Evolutionary conservation across 768 basidiomycete genomes (phyloP).

Genomic region (Lactifluus volemus): DNA sequence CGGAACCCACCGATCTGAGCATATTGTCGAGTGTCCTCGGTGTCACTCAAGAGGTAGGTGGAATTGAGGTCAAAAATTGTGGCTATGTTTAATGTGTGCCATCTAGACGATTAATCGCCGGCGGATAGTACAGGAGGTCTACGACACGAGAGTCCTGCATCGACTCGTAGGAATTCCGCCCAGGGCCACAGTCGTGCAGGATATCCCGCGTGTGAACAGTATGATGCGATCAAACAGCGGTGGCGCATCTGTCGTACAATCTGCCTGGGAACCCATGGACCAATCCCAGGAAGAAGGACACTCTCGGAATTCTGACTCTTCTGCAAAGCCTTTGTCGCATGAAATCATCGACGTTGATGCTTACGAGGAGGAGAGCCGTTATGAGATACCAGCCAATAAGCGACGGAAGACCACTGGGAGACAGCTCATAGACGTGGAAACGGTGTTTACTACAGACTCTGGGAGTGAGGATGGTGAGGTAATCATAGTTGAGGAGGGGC

Average conservation of each 20-base stretch:
- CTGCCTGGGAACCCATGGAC: slow-evolving; percentile 37
- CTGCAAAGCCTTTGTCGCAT: not conserved
- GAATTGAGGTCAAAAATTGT: not conserved
- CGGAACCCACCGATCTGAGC: slow-evolving; percentile 58
- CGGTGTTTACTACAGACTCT: slow-evolving; percentile 44
- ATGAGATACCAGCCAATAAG: slow-evolving; percentile 37
- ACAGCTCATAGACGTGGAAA: slow-evolving; percentile 28
- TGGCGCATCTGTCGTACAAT: slow-evolving; percentile 24
- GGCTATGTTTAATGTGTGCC: not conserved
- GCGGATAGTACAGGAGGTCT: slow-evolving; percentile 57
- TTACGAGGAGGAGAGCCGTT: slow-evolving; percentile 45
- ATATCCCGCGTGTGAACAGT: slow-evolving; percentile 1
- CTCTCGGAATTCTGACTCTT: slow-evolving; percentile 2
- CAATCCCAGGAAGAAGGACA: slow-evolving; percentile 23
- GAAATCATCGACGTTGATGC: slow-evolving; percentile 22
- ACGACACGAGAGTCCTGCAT: slow-evolving; percentile 51
- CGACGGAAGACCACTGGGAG: slow-evolving; percentile 34
- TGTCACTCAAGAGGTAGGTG: slow-evolving; percentile 70
- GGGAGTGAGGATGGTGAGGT: slow-evolving; percentile 29
- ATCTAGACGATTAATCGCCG: slow-evolving; percentile 68
- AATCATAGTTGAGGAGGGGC: slow-evolving; percentile 1
- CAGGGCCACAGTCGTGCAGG: slow-evolving; percentile 6
- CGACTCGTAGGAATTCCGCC: slow-evolving; percentile 40
- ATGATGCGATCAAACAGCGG: not conserved
- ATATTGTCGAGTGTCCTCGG: slow-evolving; percentile 75